Conservation (phyloP, 352 stramenopile genomes). For the Phytophthora foliorum region DNA sequence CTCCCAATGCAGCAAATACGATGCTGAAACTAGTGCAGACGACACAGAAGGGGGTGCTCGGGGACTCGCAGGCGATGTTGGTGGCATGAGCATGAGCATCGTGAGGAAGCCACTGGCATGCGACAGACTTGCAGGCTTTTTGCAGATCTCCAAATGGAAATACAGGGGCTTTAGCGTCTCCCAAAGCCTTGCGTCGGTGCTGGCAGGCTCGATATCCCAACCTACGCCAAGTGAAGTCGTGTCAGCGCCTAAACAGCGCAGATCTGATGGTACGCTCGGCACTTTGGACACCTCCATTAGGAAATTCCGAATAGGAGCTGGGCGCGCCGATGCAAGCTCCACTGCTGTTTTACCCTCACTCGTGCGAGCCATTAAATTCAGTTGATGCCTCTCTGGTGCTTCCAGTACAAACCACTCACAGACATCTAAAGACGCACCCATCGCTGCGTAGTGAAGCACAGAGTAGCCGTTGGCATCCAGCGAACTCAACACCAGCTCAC, state of each 20-base stretch:
- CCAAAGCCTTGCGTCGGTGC: conserved; percentile 36
- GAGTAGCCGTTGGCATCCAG: conserved; percentile 71
- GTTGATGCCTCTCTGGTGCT: conserved; percentile 42
- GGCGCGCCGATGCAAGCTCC: conserved; percentile 52
- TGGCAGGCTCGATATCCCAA: conserved; percentile 55
- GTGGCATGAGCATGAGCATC: conserved; percentile 61
- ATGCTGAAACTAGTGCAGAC: conserved; percentile 41
- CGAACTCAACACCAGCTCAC: conserved; percentile 42
- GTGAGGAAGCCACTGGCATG: conserved; percentile 57
- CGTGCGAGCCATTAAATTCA: conserved; percentile 59
- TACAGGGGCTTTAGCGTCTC: conserved; percentile 55
- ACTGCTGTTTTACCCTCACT: conserved; percentile 48
- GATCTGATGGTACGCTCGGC: conserved; percentile 37
- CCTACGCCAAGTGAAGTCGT: conserved; percentile 59
- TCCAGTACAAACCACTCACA: conserved; percentile 73
- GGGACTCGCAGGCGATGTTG: conserved; percentile 26
- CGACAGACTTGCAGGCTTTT: conserved; percentile 58
- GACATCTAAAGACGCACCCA: conserved; percentile 61
- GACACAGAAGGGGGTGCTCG: conserved; percentile 25
- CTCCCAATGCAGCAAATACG: conserved; percentile 66
- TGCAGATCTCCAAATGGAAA: conserved; percentile 72
- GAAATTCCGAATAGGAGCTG: conserved; percentile 51
- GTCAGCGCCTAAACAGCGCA: conserved; percentile 66
- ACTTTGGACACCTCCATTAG: conserved; percentile 47
- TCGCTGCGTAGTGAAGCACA: conserved; percentile 72